Conservation (phyloP, 352 stramenopile species). For the Phytopythium mirpurense region DNA sequence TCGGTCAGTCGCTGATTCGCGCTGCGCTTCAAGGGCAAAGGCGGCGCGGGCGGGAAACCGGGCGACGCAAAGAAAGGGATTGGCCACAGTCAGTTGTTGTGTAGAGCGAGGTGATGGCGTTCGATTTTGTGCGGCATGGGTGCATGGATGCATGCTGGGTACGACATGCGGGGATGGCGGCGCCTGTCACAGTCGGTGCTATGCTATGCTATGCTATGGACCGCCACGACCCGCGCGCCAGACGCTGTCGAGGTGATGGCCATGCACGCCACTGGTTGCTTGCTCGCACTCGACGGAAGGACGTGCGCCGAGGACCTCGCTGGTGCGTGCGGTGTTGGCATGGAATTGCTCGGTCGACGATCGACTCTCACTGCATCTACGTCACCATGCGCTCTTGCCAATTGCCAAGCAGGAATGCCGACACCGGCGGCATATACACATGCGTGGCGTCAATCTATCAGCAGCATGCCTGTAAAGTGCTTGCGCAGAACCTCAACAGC, state of each 20-base stretch:
- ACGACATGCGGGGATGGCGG: not conserved
- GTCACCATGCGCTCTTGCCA: too few relatives aligned
- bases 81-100: not conserved
- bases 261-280: not conserved
- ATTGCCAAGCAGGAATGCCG: too few relatives aligned
- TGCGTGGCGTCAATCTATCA: too few relatives aligned
- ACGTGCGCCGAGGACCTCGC: not conserved
- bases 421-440: too few relatives aligned
- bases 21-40: not conserved
- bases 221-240: not conserved
- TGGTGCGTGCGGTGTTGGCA: too few relatives aligned
- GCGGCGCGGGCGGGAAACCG: not conserved
- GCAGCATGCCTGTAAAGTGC: too few relatives aligned
- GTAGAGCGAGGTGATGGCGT: not conserved
- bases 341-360: too few relatives aligned
- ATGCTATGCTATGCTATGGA: too few relatives aligned
- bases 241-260: not conserved
- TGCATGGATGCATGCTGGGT: not conserved
- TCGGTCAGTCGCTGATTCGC: not conserved
- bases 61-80: constrained; percentile 1
- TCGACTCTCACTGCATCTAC: too few relatives aligned
- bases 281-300: not conserved
- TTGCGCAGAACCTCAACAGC: too few relatives aligned
- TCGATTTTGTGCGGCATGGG: not conserved
- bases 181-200: not conserved